phyloP scores from a whole-genome alignment of 1,139 yeast genomes.

The Maudiozyma humilis region DNA sequence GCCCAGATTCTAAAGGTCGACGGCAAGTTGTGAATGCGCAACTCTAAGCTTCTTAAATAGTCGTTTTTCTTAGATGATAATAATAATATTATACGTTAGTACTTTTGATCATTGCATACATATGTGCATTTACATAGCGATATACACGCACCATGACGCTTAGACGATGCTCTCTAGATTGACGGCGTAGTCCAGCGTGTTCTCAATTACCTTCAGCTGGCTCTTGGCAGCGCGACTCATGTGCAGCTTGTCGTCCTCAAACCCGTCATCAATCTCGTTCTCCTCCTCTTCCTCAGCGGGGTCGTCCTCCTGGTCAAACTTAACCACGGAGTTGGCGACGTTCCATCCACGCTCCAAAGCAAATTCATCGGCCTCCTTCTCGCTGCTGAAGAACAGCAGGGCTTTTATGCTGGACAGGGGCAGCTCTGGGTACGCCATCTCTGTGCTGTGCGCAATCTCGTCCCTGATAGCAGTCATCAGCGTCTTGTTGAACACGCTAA shows the following conservation, averaged over 20 bases:
- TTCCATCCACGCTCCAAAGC: slow-evolving; percentile 60
- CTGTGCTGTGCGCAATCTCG: slow-evolving; percentile 84
- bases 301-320: slow-evolving; percentile 37
- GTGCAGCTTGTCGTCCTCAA: slow-evolving; percentile 9
- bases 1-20: slow-evolving; percentile 2
- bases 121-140: neutral
- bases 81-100: neutral
- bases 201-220: slow-evolving; percentile 20
- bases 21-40: neutral
- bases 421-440: slow-evolving; percentile 63
- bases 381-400: slow-evolving; percentile 65
- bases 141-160: neutral
- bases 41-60: neutral
- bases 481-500: slow-evolving; percentile 50
- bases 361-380: slow-evolving; percentile 53
- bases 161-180: slow-evolving; percentile 30
- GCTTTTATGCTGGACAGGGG: slow-evolving; percentile 81
- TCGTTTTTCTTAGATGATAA: neutral
- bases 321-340: slow-evolving; percentile 49
- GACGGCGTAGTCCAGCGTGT: slow-evolving; percentile 28
- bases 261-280: slow-evolving; percentile 9
- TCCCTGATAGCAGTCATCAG: slow-evolving; percentile 68
- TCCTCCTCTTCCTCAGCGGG: slow-evolving; percentile 7
- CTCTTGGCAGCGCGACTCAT: neutral
- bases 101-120: neutral